Base-by-base conservation (phyloP, 2,329 filamentous ascomycete genomes). In the Camillea tinctor region DNA sequence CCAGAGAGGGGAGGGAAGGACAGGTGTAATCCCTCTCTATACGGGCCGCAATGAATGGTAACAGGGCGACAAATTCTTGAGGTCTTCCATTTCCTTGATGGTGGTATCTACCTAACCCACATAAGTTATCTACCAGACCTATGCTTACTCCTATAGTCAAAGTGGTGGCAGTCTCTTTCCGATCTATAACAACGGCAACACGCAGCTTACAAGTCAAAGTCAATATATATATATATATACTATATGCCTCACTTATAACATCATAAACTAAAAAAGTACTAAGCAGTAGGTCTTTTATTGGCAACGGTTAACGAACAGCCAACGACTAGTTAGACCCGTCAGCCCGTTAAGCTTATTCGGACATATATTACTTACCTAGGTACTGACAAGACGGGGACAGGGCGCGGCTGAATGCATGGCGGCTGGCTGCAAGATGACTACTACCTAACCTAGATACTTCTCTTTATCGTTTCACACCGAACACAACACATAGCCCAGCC, bases 1-100 rank as follows among this genome's bases (percentile, higher is more conserved):
- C 56, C 30, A 60, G 62, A 60, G 24, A 52, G 40, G 56, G 30
- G 58, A 59, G 62, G 54, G 64, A 64, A 20, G 20, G 22, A 24
- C 20, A n/a, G 20, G 11, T 19, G 50, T 15, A 21, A 51, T 15
- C 50, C 19, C 48, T 13, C 26, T 30, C 17, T n/a, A 15, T 44
- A 44, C 36, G 36, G n/a, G 36, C 36, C 36, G 36, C 15, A 44
- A 44, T 9, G 36, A 30, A n/a, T n/a, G n/a, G n/a, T n/a, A 44
- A 44, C 36, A 44, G 13, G 17, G n/a, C n/a, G 36, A 44, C 5
- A 44, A 2, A 44, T 44, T 11, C 36, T 44, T 11, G 1, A 2
- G n/a, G 36, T 15, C 36, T 44, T 2, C 36, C 5, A 44, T 44
- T n/a, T 30, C 26, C 26, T 2, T 2, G 26, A 30, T 30, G 26